Conservation (phyloP, 2,329 filamentous ascomycete genomes). For the Arachnopeziza araneosa region DNA sequence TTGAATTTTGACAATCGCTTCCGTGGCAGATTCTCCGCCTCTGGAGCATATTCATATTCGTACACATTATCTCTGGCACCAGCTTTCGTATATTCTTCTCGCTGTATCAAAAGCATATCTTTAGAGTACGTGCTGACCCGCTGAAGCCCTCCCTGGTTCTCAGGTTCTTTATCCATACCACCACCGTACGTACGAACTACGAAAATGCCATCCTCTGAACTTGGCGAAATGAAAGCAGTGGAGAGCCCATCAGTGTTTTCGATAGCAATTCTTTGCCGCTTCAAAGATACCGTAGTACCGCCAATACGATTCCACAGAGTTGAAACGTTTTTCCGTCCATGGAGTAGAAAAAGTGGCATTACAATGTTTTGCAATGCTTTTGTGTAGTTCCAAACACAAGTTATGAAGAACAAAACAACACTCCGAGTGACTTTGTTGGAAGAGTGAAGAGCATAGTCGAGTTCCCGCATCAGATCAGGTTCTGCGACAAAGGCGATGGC, state of each 20-base stretch:
- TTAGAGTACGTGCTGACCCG: constrained; percentile 43
- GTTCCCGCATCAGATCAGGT: constrained; percentile 46
- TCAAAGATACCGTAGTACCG: constrained; percentile 42
- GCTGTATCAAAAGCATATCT: constrained; percentile 38
- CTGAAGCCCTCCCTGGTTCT: constrained; percentile 35
- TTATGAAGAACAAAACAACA: constrained; percentile 33
- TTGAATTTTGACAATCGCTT: constrained; percentile 13
- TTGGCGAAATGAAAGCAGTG: constrained; percentile 38
- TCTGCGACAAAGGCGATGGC: constrained; percentile 46
- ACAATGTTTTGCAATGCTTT: constrained; percentile 39
- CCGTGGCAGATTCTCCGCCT: constrained; percentile 23
- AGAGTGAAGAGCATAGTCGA: constrained; percentile 38
- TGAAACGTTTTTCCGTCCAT: constrained; percentile 42
- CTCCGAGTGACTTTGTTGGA: constrained; percentile 29
- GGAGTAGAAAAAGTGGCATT: constrained; percentile 30
- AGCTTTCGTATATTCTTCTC: constrained; percentile 28
- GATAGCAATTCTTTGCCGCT: constrained; percentile 42
- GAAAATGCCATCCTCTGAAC: constrained; percentile 13
- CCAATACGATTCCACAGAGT: constrained; percentile 43
- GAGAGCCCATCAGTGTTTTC: constrained; percentile 42
- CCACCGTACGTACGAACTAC: constrained; percentile 14
- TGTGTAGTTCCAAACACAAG: constrained; percentile 44
- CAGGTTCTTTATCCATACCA: constrained; percentile 38
- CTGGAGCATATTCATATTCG: constrained; percentile 42
- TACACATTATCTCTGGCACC: constrained; percentile 38